Evolutionary conservation across 306 rosid genomes (phyloP).

Genomic region (Canavalia ensiformis): DNA sequence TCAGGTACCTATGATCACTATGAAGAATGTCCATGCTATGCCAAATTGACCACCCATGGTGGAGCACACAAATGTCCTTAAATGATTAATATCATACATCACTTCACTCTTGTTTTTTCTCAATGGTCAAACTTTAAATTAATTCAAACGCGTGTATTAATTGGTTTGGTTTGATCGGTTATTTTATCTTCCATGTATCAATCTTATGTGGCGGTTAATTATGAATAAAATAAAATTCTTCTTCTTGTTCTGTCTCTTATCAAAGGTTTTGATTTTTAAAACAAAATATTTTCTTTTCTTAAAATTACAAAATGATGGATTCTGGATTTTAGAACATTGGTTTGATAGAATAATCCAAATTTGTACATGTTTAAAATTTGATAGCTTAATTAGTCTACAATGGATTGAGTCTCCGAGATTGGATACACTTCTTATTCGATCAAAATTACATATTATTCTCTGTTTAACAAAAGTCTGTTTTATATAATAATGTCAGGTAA

Average conservation of each 20-base stretch:
- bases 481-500: background rate
- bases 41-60: constrained; percentile 69
- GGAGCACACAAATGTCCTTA: constrained; percentile 79
- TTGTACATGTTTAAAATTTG: no score
- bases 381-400: background rate
- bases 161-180: background rate
- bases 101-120: background rate
- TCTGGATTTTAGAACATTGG: no score
- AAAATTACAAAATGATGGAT: background rate
- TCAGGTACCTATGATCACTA: constrained; percentile 71
- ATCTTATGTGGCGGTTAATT: background rate
- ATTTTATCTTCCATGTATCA: background rate
- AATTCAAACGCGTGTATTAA: background rate
- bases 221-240: background rate
- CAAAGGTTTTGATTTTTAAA: no score
- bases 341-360: no score
- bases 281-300: background rate
- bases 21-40: constrained; percentile 73
- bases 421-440: background rate
- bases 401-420: background rate
- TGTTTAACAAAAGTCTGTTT: background rate
- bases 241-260: no score
- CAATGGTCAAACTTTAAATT: background rate
- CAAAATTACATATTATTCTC: background rate
- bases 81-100: background rate